A percentile compares a stretch with the other conserved stretches of the same genome.
phyloP scores from a whole-genome alignment of 176 grass and related monocot genomes.

The Juncus effusus region DNA sequence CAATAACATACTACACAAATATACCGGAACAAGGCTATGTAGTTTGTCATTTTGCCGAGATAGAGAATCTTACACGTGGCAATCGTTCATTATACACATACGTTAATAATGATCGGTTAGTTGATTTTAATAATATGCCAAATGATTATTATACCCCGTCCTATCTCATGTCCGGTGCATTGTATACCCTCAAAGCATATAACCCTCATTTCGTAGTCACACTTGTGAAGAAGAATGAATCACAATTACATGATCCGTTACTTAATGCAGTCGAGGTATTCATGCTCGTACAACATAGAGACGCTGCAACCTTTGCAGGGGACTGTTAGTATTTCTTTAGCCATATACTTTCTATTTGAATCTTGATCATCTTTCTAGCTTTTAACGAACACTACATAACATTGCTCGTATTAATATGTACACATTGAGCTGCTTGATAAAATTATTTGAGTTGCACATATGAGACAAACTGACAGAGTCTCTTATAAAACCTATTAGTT shows the following conservation, averaged over 20 bases:
- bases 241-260: conserved; percentile 1
- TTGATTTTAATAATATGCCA: no score
- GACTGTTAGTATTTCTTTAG: no score
- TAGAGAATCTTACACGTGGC: not conserved
- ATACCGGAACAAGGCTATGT: not conserved
- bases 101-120: not conserved
- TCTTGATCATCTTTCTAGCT: no score
- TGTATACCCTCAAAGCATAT: not conserved
- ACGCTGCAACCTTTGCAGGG: not conserved
- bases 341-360: no score
- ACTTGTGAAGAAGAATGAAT: not conserved
- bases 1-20: not conserved
- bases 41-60: not conserved
- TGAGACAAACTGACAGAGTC: no score
- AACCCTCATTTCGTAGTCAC: not conserved
- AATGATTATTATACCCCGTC: not conserved
- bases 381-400: no score
- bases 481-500: no score
- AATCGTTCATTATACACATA: not conserved
- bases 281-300: not conserved
- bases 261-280: conserved; percentile 19
- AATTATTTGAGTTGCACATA: no score
- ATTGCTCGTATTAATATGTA: no score
- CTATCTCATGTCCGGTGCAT: not conserved
- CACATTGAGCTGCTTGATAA: no score